Evolutionary conservation across 257 asterid species (phyloP).

Genomic region (Solanum chilense): DNA sequence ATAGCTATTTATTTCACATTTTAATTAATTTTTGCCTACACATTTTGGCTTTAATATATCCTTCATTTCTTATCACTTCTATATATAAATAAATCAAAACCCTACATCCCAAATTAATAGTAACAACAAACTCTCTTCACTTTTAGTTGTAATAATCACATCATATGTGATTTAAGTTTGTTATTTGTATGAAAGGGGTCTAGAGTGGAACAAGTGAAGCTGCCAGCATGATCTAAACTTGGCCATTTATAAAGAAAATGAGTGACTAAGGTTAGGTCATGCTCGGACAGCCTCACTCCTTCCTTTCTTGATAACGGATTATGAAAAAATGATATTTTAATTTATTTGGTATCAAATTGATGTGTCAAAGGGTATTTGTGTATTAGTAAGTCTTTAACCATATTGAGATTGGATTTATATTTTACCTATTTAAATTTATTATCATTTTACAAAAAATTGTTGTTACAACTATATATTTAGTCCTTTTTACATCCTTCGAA

Average conservation of each 20-base stretch:
- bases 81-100: background rate
- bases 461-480: too few relatives aligned
- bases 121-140: background rate
- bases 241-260: background rate
- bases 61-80: background rate
- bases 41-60: slow-evolving; percentile 15
- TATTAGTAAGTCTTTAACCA: too few relatives aligned
- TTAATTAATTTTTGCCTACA: background rate
- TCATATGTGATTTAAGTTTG: too few relatives aligned
- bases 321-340: too few relatives aligned
- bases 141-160: too few relatives aligned
- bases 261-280: slow-evolving; percentile 71
- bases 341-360: too few relatives aligned
- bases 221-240: slow-evolving; percentile 98
- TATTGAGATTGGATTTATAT: too few relatives aligned
- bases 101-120: background rate
- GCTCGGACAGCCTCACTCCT: slow-evolving; percentile 98
- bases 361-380: too few relatives aligned
- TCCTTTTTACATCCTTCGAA: too few relatives aligned
- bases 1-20: background rate
- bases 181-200: background rate
- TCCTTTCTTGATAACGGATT: slow-evolving; percentile 36
- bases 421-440: too few relatives aligned
- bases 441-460: too few relatives aligned
- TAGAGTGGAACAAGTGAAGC: slow-evolving; percentile 78